These are phyloP conservation scores for Carex arenaria DNA, from an alignment of 202 grass and related monocot genomes.

Conservation along the genomic window DNA sequence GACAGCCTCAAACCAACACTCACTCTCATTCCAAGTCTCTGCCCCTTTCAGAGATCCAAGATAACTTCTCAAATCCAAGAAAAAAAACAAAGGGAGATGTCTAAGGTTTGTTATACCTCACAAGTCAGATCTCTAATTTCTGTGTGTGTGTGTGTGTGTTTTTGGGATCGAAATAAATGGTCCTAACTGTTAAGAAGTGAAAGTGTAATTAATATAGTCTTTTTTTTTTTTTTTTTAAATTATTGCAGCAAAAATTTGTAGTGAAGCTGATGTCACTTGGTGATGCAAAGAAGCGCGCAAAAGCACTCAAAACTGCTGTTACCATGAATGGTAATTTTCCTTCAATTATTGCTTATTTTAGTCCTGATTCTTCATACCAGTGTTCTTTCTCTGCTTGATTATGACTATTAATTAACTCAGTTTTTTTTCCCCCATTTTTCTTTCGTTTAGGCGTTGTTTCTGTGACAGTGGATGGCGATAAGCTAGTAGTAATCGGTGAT, in stretches of 20 bases:
- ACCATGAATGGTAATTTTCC: slow-evolving; percentile 35
- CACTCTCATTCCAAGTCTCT: background rate
- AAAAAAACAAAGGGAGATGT: background rate
- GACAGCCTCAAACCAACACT: background rate
- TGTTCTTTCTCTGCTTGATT: background rate
- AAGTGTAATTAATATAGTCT: background rate
- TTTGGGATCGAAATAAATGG: background rate
- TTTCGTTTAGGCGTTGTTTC: slow-evolving; percentile 36
- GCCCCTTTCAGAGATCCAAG: background rate
- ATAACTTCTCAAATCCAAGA: background rate
- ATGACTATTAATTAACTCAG: background rate
- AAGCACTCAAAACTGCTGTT: slow-evolving; percentile 62
- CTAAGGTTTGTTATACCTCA: slow-evolving; percentile 10
- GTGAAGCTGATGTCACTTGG: slow-evolving; percentile 42
- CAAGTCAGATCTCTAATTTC: background rate
- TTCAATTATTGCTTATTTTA: background rate
- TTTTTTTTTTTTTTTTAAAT: no score
- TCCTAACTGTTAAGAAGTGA: background rate
- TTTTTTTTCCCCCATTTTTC: background rate
- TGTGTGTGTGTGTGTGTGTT: background rate
- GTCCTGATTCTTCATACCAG: background rate
- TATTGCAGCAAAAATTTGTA: slow-evolving; percentile 68
- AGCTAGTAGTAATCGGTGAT: slow-evolving; percentile 44
- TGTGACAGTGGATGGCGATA: slow-evolving; percentile 44
- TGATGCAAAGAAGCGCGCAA: slow-evolving; percentile 45